Percentiles rank a stretch among this genome's conserved stretches.
phyloP scores from a whole-genome alignment of 768 basidiomycete species.

The Thelephora ganbajun region DNA sequence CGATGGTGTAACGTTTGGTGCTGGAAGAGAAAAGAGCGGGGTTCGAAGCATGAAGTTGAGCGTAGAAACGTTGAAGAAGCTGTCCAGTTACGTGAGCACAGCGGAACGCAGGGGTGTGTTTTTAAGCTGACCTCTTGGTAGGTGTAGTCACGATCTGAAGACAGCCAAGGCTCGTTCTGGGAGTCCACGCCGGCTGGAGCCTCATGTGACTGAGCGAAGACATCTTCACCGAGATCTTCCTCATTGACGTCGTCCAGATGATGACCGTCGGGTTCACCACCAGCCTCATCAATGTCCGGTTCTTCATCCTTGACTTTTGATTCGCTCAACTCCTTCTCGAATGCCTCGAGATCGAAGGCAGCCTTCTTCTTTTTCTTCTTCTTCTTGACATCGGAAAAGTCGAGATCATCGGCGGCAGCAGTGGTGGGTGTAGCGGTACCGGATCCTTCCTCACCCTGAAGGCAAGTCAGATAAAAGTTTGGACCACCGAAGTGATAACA shows the following conservation, averaged over 20 bases:
- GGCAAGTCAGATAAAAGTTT: neutral
- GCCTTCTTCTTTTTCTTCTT: constrained; percentile 85
- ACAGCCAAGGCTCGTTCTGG: constrained; percentile 81
- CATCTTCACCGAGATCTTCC: constrained; percentile 79
- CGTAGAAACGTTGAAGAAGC: constrained; percentile 91
- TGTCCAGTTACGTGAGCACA: constrained; percentile 16
- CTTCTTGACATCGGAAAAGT: constrained; percentile 94
- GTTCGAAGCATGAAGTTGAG: constrained; percentile 83
- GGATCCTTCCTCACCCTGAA: constrained; percentile 47
- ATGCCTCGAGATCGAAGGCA: constrained; percentile 80
- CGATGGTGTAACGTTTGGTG: constrained; percentile 93
- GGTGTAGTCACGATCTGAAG: constrained; percentile 89
- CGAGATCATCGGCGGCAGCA: constrained; percentile 54
- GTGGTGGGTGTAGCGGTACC: constrained; percentile 48
- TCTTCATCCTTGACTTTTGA: constrained; percentile 46
- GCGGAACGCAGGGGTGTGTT: neutral
- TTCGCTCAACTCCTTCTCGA: constrained; percentile 81
- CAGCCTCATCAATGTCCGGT: constrained; percentile 39
- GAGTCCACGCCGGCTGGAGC: constrained; percentile 49
- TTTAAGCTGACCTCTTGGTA: constrained; percentile 64
- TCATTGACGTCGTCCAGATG: constrained; percentile 63
- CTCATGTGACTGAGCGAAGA: constrained; percentile 46
- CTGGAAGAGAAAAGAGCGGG: constrained; percentile 76
- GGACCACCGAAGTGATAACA: constrained; percentile 1
- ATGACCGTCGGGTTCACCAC: constrained; percentile 30